Conservation (phyloP, 306 rosid genomes). For the Vigna angularis region DNA sequence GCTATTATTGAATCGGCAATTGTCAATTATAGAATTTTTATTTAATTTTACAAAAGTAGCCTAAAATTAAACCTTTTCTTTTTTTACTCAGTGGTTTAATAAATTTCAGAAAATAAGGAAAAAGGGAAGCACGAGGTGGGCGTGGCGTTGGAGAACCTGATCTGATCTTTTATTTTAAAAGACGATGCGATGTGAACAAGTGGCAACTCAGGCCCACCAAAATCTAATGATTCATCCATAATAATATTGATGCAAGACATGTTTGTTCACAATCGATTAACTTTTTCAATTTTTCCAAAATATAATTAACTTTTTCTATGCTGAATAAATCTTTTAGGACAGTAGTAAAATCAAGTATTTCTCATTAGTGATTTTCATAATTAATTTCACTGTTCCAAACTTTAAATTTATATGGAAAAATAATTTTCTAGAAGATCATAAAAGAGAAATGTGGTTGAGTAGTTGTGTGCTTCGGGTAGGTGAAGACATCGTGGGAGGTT, state of each 20-base stretch:
- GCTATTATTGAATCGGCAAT: neutral
- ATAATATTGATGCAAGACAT: neutral
- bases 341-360: neutral
- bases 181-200: slow-evolving; percentile 25
- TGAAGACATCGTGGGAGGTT: slow-evolving; percentile 26
- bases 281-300: neutral
- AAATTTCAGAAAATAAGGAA: neutral
- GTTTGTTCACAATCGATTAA: neutral
- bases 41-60: neutral
- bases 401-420: no score
- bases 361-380: neutral
- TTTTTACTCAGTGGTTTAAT: neutral
- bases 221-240: neutral
- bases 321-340: neutral
- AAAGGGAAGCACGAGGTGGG: slow-evolving; percentile 1
- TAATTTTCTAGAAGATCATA: no score
- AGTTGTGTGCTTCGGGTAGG: slow-evolving; percentile 29
- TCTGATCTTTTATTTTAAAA: neutral
- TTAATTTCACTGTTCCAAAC: no score
- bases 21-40: neutral
- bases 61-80: neutral
- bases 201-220: slow-evolving; percentile 37
- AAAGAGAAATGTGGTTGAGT: slow-evolving; percentile 13
- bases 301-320: neutral
- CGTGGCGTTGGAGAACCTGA: slow-evolving; percentile 8